phyloP scores from a whole-genome alignment of 176 grass and related monocot genomes.

The Typha latifolia region DNA sequence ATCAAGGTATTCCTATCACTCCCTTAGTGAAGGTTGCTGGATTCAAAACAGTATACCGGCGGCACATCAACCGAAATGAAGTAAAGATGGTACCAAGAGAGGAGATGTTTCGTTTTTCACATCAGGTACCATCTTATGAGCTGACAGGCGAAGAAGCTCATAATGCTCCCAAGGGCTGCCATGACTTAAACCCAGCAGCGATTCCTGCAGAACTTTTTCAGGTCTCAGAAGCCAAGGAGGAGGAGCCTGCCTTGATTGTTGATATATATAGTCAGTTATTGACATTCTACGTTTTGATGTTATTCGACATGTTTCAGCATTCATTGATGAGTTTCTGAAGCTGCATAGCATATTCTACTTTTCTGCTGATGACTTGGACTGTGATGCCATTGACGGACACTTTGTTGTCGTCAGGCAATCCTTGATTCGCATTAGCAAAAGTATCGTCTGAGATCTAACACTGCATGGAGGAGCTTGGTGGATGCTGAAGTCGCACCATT shows the following conservation, averaged over 20 bases:
- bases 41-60: conserved; percentile 54
- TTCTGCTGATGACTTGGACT: conserved; percentile 20
- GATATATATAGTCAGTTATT: not conserved
- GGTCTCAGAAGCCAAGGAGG: conserved; percentile 44
- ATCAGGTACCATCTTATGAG: conserved; percentile 52
- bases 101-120: conserved; percentile 75
- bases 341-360: conserved; percentile 12
- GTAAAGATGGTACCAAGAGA: conserved; percentile 46
- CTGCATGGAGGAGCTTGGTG: no score
- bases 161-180: conserved; percentile 57
- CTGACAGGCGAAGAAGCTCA: conserved; percentile 57
- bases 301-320: conserved; percentile 6
- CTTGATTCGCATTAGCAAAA: no score
- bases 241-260: conserved; percentile 8
- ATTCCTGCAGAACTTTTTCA: conserved; percentile 56
- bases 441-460: no score
- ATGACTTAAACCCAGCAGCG: conserved; percentile 62
- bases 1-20: conserved; percentile 35
- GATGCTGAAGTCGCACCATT: no score
- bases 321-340: conserved; percentile 7
- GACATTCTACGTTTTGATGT: conserved; percentile 14
- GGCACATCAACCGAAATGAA: conserved; percentile 24
- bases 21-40: conserved; percentile 57
- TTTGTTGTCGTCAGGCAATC: no score
- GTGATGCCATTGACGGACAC: not conserved